Conservation (phyloP, 495 filamentous ascomycete genomes). For the Penicillium paxilli region DNA sequence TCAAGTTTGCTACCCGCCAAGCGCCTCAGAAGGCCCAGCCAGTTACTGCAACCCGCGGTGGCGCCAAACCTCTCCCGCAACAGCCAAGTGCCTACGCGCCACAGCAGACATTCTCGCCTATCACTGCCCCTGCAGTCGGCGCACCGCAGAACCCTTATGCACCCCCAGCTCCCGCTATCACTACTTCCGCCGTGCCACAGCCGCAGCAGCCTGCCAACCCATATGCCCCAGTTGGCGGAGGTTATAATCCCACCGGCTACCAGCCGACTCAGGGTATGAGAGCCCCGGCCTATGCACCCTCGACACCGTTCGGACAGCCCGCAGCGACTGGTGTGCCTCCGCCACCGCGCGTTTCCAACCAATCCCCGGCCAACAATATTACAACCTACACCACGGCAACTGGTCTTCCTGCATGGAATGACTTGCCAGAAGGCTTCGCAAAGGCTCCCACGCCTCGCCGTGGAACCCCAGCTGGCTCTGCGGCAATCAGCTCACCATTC, state of each 20-base stretch:
- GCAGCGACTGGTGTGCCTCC: constrained; percentile 48
- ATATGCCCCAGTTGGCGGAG: constrained; percentile 56
- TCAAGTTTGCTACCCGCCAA: constrained; percentile 83
- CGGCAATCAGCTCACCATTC: constrained; percentile 66
- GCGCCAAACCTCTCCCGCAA: constrained; percentile 37
- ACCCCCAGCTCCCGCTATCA: constrained; percentile 19
- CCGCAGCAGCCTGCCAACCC: constrained; percentile 53
- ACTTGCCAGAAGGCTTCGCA: constrained; percentile 79
- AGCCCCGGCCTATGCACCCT: constrained; percentile 24
- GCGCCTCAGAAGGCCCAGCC: constrained; percentile 40
- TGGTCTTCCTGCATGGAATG: constrained; percentile 85
- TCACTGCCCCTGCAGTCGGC: constrained; percentile 24
- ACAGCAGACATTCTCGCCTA: constrained; percentile 36
- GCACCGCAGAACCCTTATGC: constrained; percentile 38
- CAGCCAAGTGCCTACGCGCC: constrained; percentile 42
- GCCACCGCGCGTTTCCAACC: constrained; percentile 56
- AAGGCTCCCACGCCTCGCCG: constrained; percentile 70
- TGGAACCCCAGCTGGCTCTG: constrained; percentile 63
- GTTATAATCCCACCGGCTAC: constrained; percentile 46
- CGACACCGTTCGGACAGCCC: constrained; percentile 43
- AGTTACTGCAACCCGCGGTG: constrained; percentile 21
- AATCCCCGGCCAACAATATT: constrained; percentile 57
- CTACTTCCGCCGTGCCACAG: constrained; percentile 10
- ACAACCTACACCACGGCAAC: constrained; percentile 68
- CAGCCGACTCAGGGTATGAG: constrained; percentile 47